Base-by-base conservation (phyloP, 352 stramenopile species). In the Elongisporangium senticosum region DNA sequence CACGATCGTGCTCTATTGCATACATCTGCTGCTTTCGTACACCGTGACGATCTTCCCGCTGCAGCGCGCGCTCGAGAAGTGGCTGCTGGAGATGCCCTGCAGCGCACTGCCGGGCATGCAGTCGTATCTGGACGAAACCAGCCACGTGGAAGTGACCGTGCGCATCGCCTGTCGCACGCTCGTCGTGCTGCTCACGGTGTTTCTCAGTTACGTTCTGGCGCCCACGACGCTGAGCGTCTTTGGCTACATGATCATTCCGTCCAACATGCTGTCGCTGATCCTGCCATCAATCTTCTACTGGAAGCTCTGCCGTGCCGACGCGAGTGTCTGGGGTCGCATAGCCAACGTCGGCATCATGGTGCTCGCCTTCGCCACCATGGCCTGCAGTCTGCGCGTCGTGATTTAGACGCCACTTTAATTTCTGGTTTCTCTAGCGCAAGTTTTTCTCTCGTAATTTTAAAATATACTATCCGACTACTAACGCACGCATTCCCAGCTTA, bases 21-120 rank as follows among this genome's bases (percentile, higher is more conserved):
- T 89, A 49, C 83, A 92, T 67, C 51, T 92, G 51, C 58, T 92
- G 58, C 56, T 92, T 14, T 89, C 79, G 47, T 90, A 88, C 65
- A 77, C 73, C 14, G 61, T 89, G 56, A 86, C 79, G 8, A 63
- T 90, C 33, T 89, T 75, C 54, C 83, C 83, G 50, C 65, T 92
- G 20, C 78, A 90, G 58, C 80, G 75, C 39, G 77, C 75, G 33
- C 72, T 90, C 48, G 83, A 92, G 69, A 55, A 57, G 21, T 79
- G 74, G 62, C 69, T 91, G 37, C 51, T 86, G 33, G 55, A 67
- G 43, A 58, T 63, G 24, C 39, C 65, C 13, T 59, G 60, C 11
- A 63, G 62, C 5, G 49, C 54, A 28, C 59, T 73, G 7, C 73
- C 59, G 8, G 21, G 40, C 7, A 23, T 49, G 10, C 49, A 51